phyloP scores from a whole-genome alignment of 331 rosid genomes.

The Acacia concinna region DNA sequence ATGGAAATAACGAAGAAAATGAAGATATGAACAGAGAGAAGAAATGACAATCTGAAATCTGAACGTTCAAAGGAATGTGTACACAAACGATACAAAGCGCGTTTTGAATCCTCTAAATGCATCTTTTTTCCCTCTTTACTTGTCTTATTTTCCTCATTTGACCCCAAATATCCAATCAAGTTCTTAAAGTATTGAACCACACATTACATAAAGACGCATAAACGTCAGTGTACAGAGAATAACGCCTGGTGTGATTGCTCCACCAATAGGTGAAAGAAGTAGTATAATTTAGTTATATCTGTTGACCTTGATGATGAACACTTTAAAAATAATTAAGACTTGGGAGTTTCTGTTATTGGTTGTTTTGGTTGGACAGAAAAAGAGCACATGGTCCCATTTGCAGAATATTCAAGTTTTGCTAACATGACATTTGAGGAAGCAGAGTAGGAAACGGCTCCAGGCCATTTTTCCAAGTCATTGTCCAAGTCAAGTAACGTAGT shows the following conservation, averaged over 20 bases:
- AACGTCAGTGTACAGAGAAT: neutral
- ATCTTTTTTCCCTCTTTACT: too few relatives aligned
- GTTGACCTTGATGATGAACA: neutral
- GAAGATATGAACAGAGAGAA: too few relatives aligned
- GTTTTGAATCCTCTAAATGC: too few relatives aligned
- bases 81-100: too few relatives aligned
- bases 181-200: too few relatives aligned
- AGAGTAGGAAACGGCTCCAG: neutral
- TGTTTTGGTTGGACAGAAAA: neutral
- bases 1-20: too few relatives aligned
- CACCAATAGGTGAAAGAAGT: neutral
- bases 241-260: neutral
- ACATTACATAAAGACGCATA: too few relatives aligned
- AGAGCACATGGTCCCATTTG: too few relatives aligned
- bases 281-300: neutral
- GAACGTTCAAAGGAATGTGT: too few relatives aligned
- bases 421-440: neutral
- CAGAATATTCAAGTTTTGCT: neutral
- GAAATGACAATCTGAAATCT: too few relatives aligned
- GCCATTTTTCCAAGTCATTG: conserved; percentile 13
- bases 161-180: neutral
- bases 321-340: neutral
- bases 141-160: too few relatives aligned
- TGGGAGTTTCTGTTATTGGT: neutral
- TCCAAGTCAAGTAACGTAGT: conserved; percentile 34